These are phyloP conservation scores for Hibiscus trionum DNA, from an alignment of 345 rosid genomes.

Conservation along the genomic window DNA sequence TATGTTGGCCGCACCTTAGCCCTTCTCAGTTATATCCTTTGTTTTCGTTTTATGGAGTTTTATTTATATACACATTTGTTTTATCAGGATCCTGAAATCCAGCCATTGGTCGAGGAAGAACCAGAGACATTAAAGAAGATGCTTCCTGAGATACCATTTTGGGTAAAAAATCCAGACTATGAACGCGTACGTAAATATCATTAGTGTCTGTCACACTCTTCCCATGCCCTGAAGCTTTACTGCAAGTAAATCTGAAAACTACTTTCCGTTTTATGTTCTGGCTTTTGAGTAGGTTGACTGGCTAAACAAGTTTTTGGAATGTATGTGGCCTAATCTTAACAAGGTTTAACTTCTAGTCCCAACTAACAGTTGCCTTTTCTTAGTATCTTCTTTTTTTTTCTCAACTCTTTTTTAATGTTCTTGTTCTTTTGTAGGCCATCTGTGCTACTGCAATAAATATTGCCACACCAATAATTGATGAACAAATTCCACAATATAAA, in stretches of 20 bases:
- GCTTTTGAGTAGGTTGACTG: constrained; percentile 52
- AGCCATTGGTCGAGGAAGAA: constrained; percentile 63
- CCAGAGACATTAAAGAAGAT: constrained; percentile 58
- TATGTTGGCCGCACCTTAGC: no score
- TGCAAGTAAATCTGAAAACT: constrained; percentile 4
- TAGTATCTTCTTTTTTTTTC: neutral
- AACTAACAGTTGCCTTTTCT: neutral
- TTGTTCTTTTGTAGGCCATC: constrained; percentile 51
- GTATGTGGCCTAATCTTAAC: constrained; percentile 95
- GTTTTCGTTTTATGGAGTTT: neutral
- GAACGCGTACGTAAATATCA: constrained; percentile 62
- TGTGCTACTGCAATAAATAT: constrained; percentile 65
- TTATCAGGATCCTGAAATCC: constrained; percentile 63
- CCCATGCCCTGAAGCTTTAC: neutral
- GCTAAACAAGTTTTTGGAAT: constrained; percentile 68
- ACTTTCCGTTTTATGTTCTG: neutral
- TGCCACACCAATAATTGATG: constrained; percentile 77
- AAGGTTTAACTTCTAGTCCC: constrained; percentile 45
- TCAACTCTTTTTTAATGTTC: neutral
- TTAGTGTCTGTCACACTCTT: constrained; percentile 6
- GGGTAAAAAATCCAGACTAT: constrained; percentile 90
- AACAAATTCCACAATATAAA: constrained; percentile 84
- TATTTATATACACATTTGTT: neutral
- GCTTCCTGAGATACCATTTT: constrained; percentile 89
- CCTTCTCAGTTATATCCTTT: neutral